Base-by-base conservation (phyloP, 2,329 filamentous ascomycete species). In the Botrytis byssoidea region DNA sequence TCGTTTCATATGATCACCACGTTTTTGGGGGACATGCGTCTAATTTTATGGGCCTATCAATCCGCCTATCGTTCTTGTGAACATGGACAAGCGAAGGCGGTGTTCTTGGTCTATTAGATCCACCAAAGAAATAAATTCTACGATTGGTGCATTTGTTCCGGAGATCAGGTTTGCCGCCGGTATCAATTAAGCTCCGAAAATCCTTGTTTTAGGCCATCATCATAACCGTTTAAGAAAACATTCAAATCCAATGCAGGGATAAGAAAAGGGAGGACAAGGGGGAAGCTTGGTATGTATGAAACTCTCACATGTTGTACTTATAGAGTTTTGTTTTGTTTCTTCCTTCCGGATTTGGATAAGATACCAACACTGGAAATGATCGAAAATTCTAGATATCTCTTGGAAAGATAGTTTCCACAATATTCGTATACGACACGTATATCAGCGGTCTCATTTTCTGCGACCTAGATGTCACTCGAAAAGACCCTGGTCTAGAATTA, bases 21-120 rank as follows among this genome's bases (percentile, higher is more conserved):
- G 35, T 69, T 57, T 67, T 57, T 10, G 42, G 48, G 48, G 48
- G n/a, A 25, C 6, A 69, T 69, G 66, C 66, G 66, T 69, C 66
- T 69, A 68, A 69, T 57, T 69, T 32, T 57, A 48, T 69, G 66
- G 66, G 51, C 66, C 66, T 57, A 69, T 69, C 66, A 57, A 69
- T 57, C 66, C 66, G 48, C 48, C 37, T 44, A 32, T 57, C 37
- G 35, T 42, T 20, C 35, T 9, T 57, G 51, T 42, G 37, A 25
- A 10, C 66, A 29, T 29, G 66, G 48, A n/a, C 16, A 69, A 44
- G 66, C 66, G 37, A 69, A 69, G 48, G n/a, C 35, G 32, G 37
- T 69, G 66, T 68, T 68, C n/a, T 20, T 57, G 48, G 25, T 42
- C 48, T 14, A 37, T 12, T 12, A 32, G 35, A 7, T 42, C 66